Evolutionary conservation across 495 filamentous ascomycete species (phyloP), one percentile per base, ranked within the genome.

Genomic region (Penicillium herquei): DNA sequence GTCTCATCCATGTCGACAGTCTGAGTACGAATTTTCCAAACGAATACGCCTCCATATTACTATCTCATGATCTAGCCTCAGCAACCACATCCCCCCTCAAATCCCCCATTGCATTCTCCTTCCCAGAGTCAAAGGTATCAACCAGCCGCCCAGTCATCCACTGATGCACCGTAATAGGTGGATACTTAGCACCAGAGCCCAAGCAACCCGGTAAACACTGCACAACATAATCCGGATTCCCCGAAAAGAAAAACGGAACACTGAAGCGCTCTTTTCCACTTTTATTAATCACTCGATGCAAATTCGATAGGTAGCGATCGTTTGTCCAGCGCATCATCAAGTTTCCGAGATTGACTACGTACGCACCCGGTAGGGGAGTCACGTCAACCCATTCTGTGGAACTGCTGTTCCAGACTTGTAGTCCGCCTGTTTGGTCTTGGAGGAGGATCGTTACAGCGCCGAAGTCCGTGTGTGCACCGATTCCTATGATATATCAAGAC

Each of bases 401-500:
- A 6, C 50, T 48, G 6, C 67, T 62, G 54, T 79, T 60, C 49
- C 67, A 71, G 30, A 82, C 75, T 51, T 80, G 69, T 32, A 81
- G 67, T 6, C 79, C 70, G 12, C 67, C 67, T 31, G 54, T 62
- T 7, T 65, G 47, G 52, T 79, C 73, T 52, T 70, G 66, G 6
- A 79, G 62, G 10, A 82, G 68, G 0, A 82, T 66, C 0, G 78
- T 81, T 3, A 81, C 62, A 10, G 64, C 70, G 14, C 77, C 75
- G 64, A 72, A 82, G 61, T 83, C 80, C 0, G 77, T 81, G 52
- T 84, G 81, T 0, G 78, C 81, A 11, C 78, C 80, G 59, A 63
- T 78, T 53, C 52, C 78, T 69, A 49, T 39, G 5, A 7, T 21
- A 12, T 10, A 40, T 26, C 21, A 26, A 2, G 4, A 1, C 1